These are phyloP conservation scores for Triangularia setosa DNA, from an alignment of 2,329 filamentous ascomycete species.

Conservation along the genomic window DNA sequence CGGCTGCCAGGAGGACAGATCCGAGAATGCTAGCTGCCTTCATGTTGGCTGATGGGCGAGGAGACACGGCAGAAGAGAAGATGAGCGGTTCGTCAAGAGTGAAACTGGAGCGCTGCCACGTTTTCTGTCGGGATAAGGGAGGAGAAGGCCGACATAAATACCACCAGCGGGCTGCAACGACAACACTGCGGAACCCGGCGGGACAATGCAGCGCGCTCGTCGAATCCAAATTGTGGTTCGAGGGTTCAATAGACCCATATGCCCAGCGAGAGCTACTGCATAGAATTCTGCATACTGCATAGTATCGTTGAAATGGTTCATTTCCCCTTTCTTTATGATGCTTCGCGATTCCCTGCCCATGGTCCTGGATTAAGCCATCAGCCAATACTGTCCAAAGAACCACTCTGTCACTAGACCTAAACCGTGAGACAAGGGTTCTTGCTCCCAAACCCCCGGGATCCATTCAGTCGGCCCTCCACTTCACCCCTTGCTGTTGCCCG, in stretches of 20 bases:
- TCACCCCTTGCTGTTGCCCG: neutral
- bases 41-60: slow-evolving; percentile 4
- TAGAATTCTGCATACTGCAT: neutral
- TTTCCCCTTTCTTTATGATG: neutral
- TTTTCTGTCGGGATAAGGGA: neutral
- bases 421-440: neutral
- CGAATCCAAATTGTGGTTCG: neutral
- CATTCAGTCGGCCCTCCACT: neutral
- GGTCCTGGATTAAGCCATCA: neutral
- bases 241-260: neutral
- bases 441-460: neutral
- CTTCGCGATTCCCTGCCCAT: neutral
- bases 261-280: neutral
- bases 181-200: neutral
- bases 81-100: neutral
- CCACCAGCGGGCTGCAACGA: neutral
- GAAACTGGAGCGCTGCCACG: neutral
- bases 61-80: no score
- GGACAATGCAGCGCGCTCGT: neutral
- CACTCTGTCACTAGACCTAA: neutral
- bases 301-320: neutral
- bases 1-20: slow-evolving; percentile 17
- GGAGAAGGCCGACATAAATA: neutral
- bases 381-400: neutral
- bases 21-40: slow-evolving; percentile 18